Conservation (phyloP, 164 flowering plant genomes). For the Tetracentron sinense region DNA sequence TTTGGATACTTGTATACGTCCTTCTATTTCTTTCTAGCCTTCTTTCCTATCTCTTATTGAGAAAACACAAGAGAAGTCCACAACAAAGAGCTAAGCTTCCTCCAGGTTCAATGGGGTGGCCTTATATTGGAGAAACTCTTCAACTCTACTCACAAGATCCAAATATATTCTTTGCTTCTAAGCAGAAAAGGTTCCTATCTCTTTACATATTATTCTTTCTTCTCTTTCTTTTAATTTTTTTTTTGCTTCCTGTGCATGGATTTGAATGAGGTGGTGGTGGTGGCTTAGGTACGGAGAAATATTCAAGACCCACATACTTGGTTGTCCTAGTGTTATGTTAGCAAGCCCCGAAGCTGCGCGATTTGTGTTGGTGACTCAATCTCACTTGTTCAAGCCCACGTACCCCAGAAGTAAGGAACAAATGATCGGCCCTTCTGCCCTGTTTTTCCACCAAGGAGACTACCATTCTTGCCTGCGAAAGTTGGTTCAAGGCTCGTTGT, state of each 20-base stretch:
- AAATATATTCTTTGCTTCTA: constrained; percentile 51
- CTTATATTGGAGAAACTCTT: constrained; percentile 73
- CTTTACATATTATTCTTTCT: neutral
- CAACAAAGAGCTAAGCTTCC: constrained; percentile 48
- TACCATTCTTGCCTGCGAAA: constrained; percentile 67
- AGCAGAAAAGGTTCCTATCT: constrained; percentile 48
- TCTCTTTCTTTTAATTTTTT: neutral
- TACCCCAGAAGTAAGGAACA: constrained; percentile 80
- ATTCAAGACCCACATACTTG: constrained; percentile 81
- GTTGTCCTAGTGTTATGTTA: constrained; percentile 79
- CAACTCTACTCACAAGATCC: constrained; percentile 80
- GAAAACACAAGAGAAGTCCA: constrained; percentile 16
- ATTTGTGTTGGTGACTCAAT: constrained; percentile 61
- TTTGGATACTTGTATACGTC: neutral
- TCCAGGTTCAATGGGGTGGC: constrained; percentile 92
- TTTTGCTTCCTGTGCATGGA: neutral
- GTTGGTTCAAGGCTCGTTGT: constrained; percentile 57
- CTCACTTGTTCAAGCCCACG: constrained; percentile 86
- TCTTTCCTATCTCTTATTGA: constrained; percentile 21
- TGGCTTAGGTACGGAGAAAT: constrained; percentile 72
- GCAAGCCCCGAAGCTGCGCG: constrained; percentile 78
- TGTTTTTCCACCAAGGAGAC: constrained; percentile 83
- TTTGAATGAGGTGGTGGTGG: constrained; percentile 5
- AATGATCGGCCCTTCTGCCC: constrained; percentile 70
- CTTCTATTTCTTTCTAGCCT: constrained; percentile 21